A percentile compares a stretch with the other conserved stretches of the same genome.
These are phyloP conservation scores for Hypomyces rosellus DNA, from an alignment of 2,329 filamentous ascomycete species.

Conservation along the genomic window DNA sequence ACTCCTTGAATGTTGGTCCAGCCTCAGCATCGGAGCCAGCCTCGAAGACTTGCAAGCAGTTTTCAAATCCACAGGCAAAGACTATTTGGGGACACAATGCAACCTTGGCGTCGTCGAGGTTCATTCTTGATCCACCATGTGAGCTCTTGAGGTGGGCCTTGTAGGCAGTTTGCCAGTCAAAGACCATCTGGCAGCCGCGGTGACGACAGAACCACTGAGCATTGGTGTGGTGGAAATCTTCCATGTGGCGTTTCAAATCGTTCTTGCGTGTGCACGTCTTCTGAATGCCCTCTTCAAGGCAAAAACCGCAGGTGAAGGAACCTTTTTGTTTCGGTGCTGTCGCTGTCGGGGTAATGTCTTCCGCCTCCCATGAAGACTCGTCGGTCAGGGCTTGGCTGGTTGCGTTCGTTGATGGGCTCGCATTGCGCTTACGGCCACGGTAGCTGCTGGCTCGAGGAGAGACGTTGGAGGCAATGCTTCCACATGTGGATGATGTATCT, in stretches of 20 bases:
- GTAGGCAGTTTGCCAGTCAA: conserved; percentile 44
- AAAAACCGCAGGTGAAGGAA: conserved; percentile 35
- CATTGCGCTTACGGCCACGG: conserved; percentile 23
- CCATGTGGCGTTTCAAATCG: conserved; percentile 43
- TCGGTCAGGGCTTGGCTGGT: conserved; percentile 13
- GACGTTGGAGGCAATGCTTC: conserved; percentile 36
- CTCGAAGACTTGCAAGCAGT: conserved; percentile 39
- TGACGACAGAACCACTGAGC: conserved; percentile 41
- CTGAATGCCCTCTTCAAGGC: conserved; percentile 34
- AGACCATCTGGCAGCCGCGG: conserved; percentile 37
- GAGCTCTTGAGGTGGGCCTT: conserved; percentile 40
- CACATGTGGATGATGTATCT: conserved; percentile 33
- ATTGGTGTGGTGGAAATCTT: conserved; percentile 42
- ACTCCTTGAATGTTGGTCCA: conserved; percentile 35
- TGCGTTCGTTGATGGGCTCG: conserved; percentile 14
- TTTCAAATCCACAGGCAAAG: conserved; percentile 43
- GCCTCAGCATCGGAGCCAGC: conserved; percentile 34
- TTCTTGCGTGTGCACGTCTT: conserved; percentile 42
- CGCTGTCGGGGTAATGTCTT: conserved; percentile 16
- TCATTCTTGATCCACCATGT: conserved; percentile 37
- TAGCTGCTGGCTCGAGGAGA: conserved; percentile 31
- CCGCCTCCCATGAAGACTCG: conserved; percentile 15
- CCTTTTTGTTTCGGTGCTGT: conserved; percentile 31
- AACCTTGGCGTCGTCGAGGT: conserved; percentile 36
- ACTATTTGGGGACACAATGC: conserved; percentile 40